Percentiles rank a stretch among this genome's conserved stretches.
These are phyloP conservation scores for Yarrowia sp. DNA, from an alignment of 805 yeast genomes.

Conservation along the genomic window DNA sequence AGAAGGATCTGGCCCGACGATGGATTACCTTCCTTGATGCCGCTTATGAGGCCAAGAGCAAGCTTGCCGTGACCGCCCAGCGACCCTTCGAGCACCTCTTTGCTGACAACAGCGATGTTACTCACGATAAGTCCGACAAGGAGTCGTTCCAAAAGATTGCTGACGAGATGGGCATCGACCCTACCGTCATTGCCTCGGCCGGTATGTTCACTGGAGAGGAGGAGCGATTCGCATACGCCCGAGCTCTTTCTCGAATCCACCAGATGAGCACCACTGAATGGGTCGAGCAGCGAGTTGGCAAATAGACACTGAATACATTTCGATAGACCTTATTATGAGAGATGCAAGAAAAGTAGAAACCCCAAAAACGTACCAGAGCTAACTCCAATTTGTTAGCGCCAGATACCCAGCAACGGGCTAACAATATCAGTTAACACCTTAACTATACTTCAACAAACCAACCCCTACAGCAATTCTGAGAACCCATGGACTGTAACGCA, in stretches of 20 bases:
- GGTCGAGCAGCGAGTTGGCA: constrained; percentile 39
- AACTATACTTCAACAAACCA: too few relatives aligned
- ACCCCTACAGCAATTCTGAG: too few relatives aligned
- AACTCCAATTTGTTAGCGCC: too few relatives aligned
- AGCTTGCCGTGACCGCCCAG: constrained; percentile 84
- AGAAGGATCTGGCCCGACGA: constrained; percentile 80
- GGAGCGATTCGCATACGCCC: constrained; percentile 93
- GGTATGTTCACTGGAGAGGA: constrained; percentile 76
- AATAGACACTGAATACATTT: not conserved
- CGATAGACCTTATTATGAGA: not conserved
- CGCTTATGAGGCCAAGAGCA: constrained; percentile 84
- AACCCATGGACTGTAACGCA: too few relatives aligned
- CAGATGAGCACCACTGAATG: constrained; percentile 95
- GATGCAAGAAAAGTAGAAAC: too few relatives aligned
- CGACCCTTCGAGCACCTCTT: constrained; percentile 81
- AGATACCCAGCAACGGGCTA: too few relatives aligned
- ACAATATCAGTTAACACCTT: too few relatives aligned
- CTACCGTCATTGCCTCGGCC: constrained; percentile 44
- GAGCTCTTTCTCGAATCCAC: constrained; percentile 84
- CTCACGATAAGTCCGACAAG: constrained; percentile 31
- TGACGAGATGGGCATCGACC: constrained; percentile 71
- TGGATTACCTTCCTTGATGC: constrained; percentile 95
- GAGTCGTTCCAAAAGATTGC: constrained; percentile 47
- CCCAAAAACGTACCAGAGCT: too few relatives aligned
- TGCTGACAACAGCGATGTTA: constrained; percentile 53